Base-by-base conservation (phyloP, 140 eudicot genomes). In the Senecio squalidus region DNA sequence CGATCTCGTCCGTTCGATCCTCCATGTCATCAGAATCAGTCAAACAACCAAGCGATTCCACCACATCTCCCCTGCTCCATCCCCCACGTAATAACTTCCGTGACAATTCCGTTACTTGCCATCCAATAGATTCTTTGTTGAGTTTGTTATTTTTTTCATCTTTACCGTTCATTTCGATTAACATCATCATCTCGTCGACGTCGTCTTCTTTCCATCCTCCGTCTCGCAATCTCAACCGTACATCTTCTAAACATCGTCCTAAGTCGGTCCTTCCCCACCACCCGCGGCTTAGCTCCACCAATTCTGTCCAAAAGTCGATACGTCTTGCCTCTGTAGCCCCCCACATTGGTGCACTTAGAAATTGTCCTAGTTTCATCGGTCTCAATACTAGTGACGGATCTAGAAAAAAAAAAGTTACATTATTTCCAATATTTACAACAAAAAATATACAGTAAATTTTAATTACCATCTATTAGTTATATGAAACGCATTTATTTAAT, bases 181-280 rank as follows among this genome's bases (percentile, higher is more conserved):
- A 57, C 89, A 78, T 75, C 74, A 74, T 67, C 95, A 89, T 89
- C 69, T 89, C 97, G 62, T 82, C 75, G 0, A 89, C 83, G 2
- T 89, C 97, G 24, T 74, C 90, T 60, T 80, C 87, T 7, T 76
- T 75, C 97, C 97, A 85, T 64, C 97, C 97, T 23, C 87, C 95
- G 3, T 74, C 62, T 68, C 73, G 80, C 74, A 89, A 62, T 66
- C 58, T 69, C 74, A 76, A 49, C 10, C 62, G 66, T 39, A 78
- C 83, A 38, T 69, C 80, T 54, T 89, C 94, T 63, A 89, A 55
- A 47, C 83, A 73, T 68, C 74, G 79, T 22, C 80, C 76, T 25
- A 89, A 50, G 6, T 76, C 59, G 27, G 23, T 46, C 21, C 60
- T 57, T 9, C 62, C 29, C 85, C 95, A 84, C 97, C 95, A 77